Evolutionary conservation across 306 rosid genomes (phyloP), one percentile per base, ranked within the genome.

Genomic region (Phaseolus lunatus): DNA sequence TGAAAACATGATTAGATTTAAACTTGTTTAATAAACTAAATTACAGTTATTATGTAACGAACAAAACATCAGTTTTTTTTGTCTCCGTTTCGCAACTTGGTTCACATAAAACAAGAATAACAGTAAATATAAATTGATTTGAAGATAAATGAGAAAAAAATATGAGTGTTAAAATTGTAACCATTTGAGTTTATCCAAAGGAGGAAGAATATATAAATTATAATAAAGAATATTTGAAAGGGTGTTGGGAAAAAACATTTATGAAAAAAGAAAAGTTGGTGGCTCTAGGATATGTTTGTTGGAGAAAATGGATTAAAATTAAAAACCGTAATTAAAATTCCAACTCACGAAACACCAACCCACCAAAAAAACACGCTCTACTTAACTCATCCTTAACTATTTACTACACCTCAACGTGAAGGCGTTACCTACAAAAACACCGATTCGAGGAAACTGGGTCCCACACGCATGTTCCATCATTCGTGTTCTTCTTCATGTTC

Each of bases 311-410:
- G 31, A 65, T 18, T 37, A 63, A 58, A 13, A 7, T 18, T 43
- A 43, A 49, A 53, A 58, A 27, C 74, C 43, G 24, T 45, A 68
- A 68, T 69, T 26, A 69, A 67, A 50, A 10, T 29, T 70, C 75
- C 75, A 49, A 31, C 75, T 49, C 45, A 70, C 43, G 54, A 70
- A 29, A 26, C 62, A 70, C 44, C 61, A 29, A 68, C 57, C 58
- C 24, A 10, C 27, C 62, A 13, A 70, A n/a, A 10, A 10, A 49
- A 49, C 61, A 49, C 61, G 61, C 45, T n/a, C 8, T 70, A n/a
- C 29, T 70, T 19, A 67, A 49, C 47, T 50, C 62, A 2, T 16
- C 9, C 63, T 3, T 67, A 41, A 23, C 72, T 44, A 43, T 43
- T 43, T 44, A 67, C 72, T 43, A 43, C 72, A 13, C 20, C 2